Percentiles rank a stretch among this genome's conserved stretches.
phyloP scores from a whole-genome alignment of 2,329 filamentous ascomycete genomes.

The Fusarium sp. region DNA sequence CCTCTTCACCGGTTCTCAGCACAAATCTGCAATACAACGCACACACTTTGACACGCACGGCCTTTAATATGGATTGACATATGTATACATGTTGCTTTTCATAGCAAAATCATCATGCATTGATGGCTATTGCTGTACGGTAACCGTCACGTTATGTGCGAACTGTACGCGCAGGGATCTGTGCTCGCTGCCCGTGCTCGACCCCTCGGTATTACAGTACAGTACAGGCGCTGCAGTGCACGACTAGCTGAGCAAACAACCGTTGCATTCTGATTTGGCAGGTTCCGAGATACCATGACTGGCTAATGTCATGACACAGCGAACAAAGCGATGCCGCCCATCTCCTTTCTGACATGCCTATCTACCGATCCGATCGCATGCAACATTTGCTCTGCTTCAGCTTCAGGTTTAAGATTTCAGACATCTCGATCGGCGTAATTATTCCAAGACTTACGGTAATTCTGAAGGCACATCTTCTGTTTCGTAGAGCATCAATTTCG shows the following conservation, averaged over 20 bases:
- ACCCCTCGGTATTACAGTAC: not conserved
- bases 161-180: constrained; percentile 5
- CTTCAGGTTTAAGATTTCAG: not conserved
- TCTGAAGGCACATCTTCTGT: not conserved
- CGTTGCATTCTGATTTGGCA: constrained; percentile 29
- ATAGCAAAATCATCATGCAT: constrained; percentile 28
- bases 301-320: constrained; percentile 7
- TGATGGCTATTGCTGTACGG: not conserved
- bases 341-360: constrained; percentile 11
- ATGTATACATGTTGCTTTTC: constrained; percentile 2
- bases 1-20: constrained; percentile 15
- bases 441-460: not conserved
- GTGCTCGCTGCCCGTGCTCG: constrained; percentile 9
- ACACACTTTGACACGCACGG: constrained; percentile 12
- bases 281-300: constrained; percentile 8
- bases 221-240: not conserved
- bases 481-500: constrained; percentile 16
- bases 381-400: not conserved
- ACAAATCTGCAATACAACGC: constrained; percentile 26
- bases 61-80: constrained; percentile 3
- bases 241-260: not conserved
- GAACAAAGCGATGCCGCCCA: not conserved
- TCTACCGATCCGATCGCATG: constrained; percentile 34
- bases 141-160: constrained; percentile 1
- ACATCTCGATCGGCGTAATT: constrained; percentile 23